Evolutionary conservation across 164 flowering plant species (phyloP), one percentile per base, ranked within the genome.

Genomic region (Protea cynaroides): DNA sequence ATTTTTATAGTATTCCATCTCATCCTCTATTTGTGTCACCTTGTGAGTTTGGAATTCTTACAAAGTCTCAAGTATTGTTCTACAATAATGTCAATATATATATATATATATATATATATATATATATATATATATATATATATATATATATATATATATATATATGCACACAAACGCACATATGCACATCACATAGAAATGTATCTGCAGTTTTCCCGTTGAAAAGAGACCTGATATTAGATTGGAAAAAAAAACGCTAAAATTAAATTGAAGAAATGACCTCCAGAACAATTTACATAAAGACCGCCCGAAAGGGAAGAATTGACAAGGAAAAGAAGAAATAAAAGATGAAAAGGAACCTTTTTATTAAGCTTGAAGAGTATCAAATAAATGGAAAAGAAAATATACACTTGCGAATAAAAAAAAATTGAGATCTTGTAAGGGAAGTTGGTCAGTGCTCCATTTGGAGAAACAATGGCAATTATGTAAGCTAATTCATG

Each of bases 401-500:
- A 58, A 36, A 56, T 24, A 21, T 44, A 68, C 34, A 36, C 51
- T 61, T 57, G n/a, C n/a, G n/a, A 58, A 58, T 13, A 58, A 56
- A 29, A 51, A 37, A 24, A 51, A 62, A 59, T 64, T 68, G 61
- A 71, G 72, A 50, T 49, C 52, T 49, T 18, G 17, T 18, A 15
- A 49, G 52, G 52, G 52, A 6, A 49, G n/a, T 9, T 46, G 50
- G 50, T 49, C 19, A 49, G 52, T 49, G 52, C 52, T 18, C 18
- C 66, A 15, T 37, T 29, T 22, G 51, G 53, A 52, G 34, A 52
- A 67, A 70, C 66, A 69, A 63, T 71, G 61, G 72, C 44, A 37
- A 59, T 63, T 58, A 24, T 59, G 52, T 29, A 25, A 63, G 78
- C 80, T 81, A 91, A 71, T 94, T 89, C 99, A 95, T 89, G 75